phyloP scores from a whole-genome alignment of 2,329 filamentous ascomycete genomes.

The Colletotrichum costaricense region DNA sequence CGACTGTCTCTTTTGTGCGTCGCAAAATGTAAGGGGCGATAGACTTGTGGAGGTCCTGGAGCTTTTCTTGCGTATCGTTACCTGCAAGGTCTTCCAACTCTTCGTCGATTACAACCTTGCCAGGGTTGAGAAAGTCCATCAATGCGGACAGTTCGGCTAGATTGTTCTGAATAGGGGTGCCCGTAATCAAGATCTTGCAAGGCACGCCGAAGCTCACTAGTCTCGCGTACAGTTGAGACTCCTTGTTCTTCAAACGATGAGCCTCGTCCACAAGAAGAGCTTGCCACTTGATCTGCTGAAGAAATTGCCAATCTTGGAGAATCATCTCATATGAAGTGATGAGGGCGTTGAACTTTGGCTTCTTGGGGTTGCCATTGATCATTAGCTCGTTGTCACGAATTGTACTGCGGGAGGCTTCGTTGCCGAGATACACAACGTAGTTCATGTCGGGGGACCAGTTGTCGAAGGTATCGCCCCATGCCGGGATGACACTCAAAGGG shows the following conservation, averaged over 20 bases:
- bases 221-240: slow-evolving; percentile 91
- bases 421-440: slow-evolving; percentile 96
- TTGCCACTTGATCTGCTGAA: slow-evolving; percentile 96
- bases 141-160: slow-evolving; percentile 91
- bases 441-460: slow-evolving; percentile 96
- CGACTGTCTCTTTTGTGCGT: slow-evolving; percentile 96
- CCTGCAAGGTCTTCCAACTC: slow-evolving; percentile 85
- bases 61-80: slow-evolving; percentile 85
- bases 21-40: slow-evolving; percentile 96
- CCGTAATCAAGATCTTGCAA: slow-evolving; percentile 92
- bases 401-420: slow-evolving; percentile 84
- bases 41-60: slow-evolving; percentile 84
- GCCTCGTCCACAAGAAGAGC: slow-evolving; percentile 97
- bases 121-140: slow-evolving; percentile 97
- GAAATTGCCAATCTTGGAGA: slow-evolving; percentile 83
- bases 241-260: slow-evolving; percentile 94
- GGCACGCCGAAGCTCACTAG: slow-evolving; percentile 88
- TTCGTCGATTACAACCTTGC: slow-evolving; percentile 89
- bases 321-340: slow-evolving; percentile 99
- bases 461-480: slow-evolving; percentile 98
- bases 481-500: slow-evolving; percentile 94
- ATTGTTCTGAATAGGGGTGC: slow-evolving; percentile 97
- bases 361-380: slow-evolving; percentile 85
- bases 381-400: slow-evolving; percentile 93
- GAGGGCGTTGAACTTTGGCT: slow-evolving; percentile 96